Evolutionary conservation across 2,329 filamentous ascomycete genomes (phyloP), one percentile per base, ranked within the genome.

Genomic region (Cladophialophora bantiana): DNA sequence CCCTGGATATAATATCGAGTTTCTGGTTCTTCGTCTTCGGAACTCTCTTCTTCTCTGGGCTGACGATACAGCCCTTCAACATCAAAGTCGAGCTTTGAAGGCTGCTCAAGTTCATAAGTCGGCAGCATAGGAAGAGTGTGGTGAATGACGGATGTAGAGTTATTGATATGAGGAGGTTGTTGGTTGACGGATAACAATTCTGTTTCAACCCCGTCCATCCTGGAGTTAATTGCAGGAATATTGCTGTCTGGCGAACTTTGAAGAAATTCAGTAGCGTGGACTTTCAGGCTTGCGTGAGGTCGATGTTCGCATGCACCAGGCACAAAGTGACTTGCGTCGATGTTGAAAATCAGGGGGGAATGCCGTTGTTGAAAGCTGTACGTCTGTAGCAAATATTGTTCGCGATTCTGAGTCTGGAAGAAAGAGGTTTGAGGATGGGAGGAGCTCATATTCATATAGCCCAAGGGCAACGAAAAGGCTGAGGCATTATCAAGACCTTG

Each of bases 61-160:
- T 59, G 57, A 13, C 48, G 15, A 18, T 45, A 60, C 4, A 35
- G 20, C 4, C 48, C 35, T 26, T 67, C 61, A 15, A 36, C 20
- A 15, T 63, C 65, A 38, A 60, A 63, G 31, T 63, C 55, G 12
- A 32, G 60, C 48, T 54, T 59, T 60, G 31, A 59, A 63, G 15
- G 31, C 20, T 20, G n/a, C n/a, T 7, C 26, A 7, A 10, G 42
- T 20, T 20, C 42, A 6, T 7, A 7, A 48, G 42, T 48, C 10
- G 42, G 20, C n/a, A 18, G 42, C 42, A 48, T 48, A 18, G 4
- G 55, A 45, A 38, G 36, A 13, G 31, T 58, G n/a, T 10, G 10
- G 31, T 26, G 15, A 38, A 56, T 34, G 32, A 36, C 53, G 36
- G 6, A 10, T 20, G 55, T 40, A 18, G n/a, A 48, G 42, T 20